phyloP scores from a whole-genome alignment of 164 flowering plant species.

The Tetrastigma voinierianum region DNA sequence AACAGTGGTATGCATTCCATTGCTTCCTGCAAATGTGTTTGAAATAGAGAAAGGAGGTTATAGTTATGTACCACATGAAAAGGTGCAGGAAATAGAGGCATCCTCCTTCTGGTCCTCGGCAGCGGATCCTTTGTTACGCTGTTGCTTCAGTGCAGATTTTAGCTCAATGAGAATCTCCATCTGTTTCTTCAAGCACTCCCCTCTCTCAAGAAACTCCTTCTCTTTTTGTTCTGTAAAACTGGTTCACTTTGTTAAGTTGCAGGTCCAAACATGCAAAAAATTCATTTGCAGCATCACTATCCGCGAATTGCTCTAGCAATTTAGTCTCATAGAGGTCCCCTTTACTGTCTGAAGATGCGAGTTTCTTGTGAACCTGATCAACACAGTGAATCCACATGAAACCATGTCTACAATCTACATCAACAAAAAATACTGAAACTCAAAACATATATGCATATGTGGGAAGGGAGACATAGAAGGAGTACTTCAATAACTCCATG shows the following conservation, averaged over 20 bases:
- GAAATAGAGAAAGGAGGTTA: not conserved
- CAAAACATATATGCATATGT: not conserved
- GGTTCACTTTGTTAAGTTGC: constrained; percentile 91
- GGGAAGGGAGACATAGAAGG: too few species aligned
- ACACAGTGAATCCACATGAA: constrained; percentile 5
- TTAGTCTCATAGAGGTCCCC: constrained; percentile 82
- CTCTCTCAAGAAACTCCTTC: constrained; percentile 85
- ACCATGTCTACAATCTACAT: not conserved
- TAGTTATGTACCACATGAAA: constrained; percentile 57
- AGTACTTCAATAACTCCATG: constrained; percentile 74
- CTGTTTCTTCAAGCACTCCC: constrained; percentile 75
- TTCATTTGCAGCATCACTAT: constrained; percentile 66
- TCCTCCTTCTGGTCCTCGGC: constrained; percentile 60
- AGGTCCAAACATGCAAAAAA: constrained; percentile 67
- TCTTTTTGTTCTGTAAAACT: constrained; percentile 79
- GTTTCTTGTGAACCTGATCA: constrained; percentile 77
- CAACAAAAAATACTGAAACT: not conserved
- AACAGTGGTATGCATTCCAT: too few species aligned
- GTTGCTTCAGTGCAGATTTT: constrained; percentile 46
- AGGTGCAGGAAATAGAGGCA: constrained; percentile 62
- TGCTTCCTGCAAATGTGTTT: too few species aligned
- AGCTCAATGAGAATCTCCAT: constrained; percentile 74
- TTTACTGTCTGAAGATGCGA: constrained; percentile 67
- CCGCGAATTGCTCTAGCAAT: constrained; percentile 74
- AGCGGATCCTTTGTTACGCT: constrained; percentile 27